phyloP scores from a whole-genome alignment of 2,329 filamentous ascomycete genomes.

The Alternaria brassicae region DNA sequence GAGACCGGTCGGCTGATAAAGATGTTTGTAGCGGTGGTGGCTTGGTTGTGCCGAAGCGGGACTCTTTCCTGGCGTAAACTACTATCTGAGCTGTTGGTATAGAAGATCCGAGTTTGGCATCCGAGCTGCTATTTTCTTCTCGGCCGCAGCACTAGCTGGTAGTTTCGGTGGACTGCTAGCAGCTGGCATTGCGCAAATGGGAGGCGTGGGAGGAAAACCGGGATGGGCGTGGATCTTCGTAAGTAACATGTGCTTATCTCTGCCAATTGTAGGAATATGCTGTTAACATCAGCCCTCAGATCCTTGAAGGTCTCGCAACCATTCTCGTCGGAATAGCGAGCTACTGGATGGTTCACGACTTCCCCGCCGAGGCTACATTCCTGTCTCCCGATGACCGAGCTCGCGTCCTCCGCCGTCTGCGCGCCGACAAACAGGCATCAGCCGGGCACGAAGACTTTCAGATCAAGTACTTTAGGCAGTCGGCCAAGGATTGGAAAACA shows the following conservation, averaged over 20 bases:
- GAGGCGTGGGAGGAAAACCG: conserved; percentile 62
- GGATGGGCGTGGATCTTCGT: conserved; percentile 57
- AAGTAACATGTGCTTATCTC: conserved; percentile 13
- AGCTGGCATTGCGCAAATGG: conserved; percentile 73
- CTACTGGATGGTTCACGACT: conserved; percentile 84
- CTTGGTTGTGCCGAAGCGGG: conserved; percentile 77
- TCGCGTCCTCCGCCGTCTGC: conserved; percentile 74
- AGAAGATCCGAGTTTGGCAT: conserved; percentile 78
- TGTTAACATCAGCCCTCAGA: conserved; percentile 22
- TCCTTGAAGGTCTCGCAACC: conserved; percentile 74
- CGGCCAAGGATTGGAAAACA: conserved; percentile 84
- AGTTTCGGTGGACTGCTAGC: conserved; percentile 79
- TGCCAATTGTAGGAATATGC: background rate
- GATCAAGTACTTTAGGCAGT: conserved; percentile 73
- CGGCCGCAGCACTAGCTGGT: conserved; percentile 78
- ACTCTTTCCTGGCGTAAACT: conserved; percentile 70
- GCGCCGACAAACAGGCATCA: conserved; percentile 74
- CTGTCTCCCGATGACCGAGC: conserved; percentile 72
- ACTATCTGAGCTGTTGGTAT: conserved; percentile 87
- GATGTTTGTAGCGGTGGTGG: conserved; percentile 57
- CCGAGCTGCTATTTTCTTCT: conserved; percentile 84
- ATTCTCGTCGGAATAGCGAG: conserved; percentile 68
- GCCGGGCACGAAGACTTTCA: conserved; percentile 78
- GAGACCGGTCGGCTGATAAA: background rate
- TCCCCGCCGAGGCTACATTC: conserved; percentile 76